Percentiles rank a stretch among this genome's conserved stretches.
phyloP scores from a whole-genome alignment of 2,329 filamentous ascomycete species.

The Fusarium floridanum region DNA sequence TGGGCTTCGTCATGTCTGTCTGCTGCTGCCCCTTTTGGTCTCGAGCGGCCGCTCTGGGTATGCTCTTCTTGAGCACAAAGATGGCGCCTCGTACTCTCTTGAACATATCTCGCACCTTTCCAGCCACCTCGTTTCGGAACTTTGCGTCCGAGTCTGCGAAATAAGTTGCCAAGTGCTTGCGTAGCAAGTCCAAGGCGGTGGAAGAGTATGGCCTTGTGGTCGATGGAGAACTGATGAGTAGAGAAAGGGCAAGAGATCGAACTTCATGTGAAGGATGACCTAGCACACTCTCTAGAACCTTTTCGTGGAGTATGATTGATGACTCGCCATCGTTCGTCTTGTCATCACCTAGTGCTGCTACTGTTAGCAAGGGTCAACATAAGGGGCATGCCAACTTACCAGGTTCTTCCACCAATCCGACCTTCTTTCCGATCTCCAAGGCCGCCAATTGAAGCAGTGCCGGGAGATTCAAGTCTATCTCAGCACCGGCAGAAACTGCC shows the following conservation, averaged over 20 bases:
- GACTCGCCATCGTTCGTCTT: constrained; percentile 33
- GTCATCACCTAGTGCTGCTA: constrained; percentile 46
- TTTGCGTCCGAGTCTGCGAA: constrained; percentile 90
- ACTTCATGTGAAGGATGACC: constrained; percentile 72
- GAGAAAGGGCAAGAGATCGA: constrained; percentile 83
- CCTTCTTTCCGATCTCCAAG: constrained; percentile 79
- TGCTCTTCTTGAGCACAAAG: constrained; percentile 64
- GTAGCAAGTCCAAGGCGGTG: constrained; percentile 72
- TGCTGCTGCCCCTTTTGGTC: constrained; percentile 49
- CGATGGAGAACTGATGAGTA: constrained; percentile 81
- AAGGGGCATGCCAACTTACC: constrained; percentile 53
- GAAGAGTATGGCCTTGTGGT: constrained; percentile 79
- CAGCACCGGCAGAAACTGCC: constrained; percentile 59
- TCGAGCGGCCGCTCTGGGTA: constrained; percentile 53
- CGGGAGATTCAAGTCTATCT: constrained; percentile 63
- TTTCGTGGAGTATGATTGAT: constrained; percentile 54
- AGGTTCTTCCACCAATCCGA: constrained; percentile 77
- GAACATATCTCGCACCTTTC: constrained; percentile 80
- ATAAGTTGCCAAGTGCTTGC: constrained; percentile 75
- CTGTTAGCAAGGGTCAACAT: constrained; percentile 30
- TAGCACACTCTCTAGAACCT: constrained; percentile 65
- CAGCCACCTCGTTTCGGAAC: constrained; percentile 84
- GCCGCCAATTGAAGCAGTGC: constrained; percentile 73
- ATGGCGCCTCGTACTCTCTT: constrained; percentile 79
- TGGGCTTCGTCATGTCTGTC: constrained; percentile 43